Percentiles rank a stretch among this genome's conserved stretches.
These are phyloP conservation scores for Pseudogymnoascus sp. DNA, from an alignment of 2,329 filamentous ascomycete species.

Conservation along the genomic window DNA sequence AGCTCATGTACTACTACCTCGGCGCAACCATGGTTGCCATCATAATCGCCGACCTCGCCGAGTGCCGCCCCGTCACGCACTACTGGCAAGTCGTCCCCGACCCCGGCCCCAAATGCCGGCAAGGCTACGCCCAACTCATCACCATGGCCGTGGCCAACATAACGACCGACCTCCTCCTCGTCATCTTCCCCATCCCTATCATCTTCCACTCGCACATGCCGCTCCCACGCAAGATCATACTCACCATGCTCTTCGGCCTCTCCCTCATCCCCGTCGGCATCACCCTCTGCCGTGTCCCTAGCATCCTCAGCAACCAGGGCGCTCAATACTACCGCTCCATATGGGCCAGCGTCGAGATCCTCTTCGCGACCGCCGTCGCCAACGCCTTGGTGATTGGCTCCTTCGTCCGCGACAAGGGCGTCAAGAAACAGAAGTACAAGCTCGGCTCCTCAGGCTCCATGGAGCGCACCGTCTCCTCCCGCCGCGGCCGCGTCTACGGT, in stretches of 20 bases:
- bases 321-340: slow-evolving; percentile 82
- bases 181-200: slow-evolving; percentile 83
- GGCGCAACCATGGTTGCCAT: slow-evolving; percentile 71
- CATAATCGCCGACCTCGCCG: slow-evolving; percentile 69
- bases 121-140: slow-evolving; percentile 77
- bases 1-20: slow-evolving; percentile 66
- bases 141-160: slow-evolving; percentile 88
- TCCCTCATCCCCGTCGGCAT: slow-evolving; percentile 73
- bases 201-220: slow-evolving; percentile 72
- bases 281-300: slow-evolving; percentile 72
- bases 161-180: slow-evolving; percentile 77
- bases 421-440: slow-evolving; percentile 82
- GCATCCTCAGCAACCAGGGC: slow-evolving; percentile 62
- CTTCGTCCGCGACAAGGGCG: slow-evolving; percentile 80
- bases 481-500: slow-evolving; percentile 35
- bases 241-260: slow-evolving; percentile 73
- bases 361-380: slow-evolving; percentile 78
- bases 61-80: slow-evolving; percentile 68
- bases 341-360: slow-evolving; percentile 79
- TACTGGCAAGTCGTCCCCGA: slow-evolving; percentile 83
- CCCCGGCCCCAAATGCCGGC: slow-evolving; percentile 75
- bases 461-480: slow-evolving; percentile 35
- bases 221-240: slow-evolving; percentile 67
- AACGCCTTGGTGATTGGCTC: slow-evolving; percentile 88
- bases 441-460: slow-evolving; percentile 54